These are phyloP conservation scores for Alternaria dauci DNA, from an alignment of 2,329 filamentous ascomycete species.

Conservation along the genomic window DNA sequence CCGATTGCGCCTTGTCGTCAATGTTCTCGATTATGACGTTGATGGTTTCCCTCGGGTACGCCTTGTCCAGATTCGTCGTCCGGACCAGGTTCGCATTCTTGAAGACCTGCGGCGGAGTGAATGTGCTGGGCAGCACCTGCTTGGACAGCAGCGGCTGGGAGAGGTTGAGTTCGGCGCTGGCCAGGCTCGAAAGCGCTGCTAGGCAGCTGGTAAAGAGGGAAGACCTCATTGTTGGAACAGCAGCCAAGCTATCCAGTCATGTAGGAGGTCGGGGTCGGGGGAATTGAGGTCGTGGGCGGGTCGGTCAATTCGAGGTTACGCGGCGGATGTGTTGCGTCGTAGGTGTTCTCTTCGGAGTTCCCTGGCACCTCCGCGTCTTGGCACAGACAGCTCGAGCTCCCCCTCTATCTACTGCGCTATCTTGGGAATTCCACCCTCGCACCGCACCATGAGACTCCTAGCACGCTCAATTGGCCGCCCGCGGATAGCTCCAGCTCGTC, in stretches of 20 bases:
- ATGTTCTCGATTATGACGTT: slow-evolving; percentile 95
- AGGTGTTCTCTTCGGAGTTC: slow-evolving; percentile 46
- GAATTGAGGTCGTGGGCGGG: slow-evolving; percentile 16
- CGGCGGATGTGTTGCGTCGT: slow-evolving; percentile 46
- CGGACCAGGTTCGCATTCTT: slow-evolving; percentile 93
- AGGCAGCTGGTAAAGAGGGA: slow-evolving; percentile 52
- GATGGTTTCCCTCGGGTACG: slow-evolving; percentile 86
- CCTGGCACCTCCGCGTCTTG: slow-evolving; percentile 32
- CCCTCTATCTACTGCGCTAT: slow-evolving; percentile 11
- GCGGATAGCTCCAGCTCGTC: slow-evolving; percentile 14
- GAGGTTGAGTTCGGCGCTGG: slow-evolving; percentile 65
- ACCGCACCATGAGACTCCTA: slow-evolving; percentile 37
- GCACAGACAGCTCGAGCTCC: slow-evolving; percentile 27
- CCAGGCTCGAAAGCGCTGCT: slow-evolving; percentile 68
- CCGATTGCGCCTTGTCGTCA: slow-evolving; percentile 77
- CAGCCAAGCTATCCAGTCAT: slow-evolving; percentile 45
- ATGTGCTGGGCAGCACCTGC: slow-evolving; percentile 61
- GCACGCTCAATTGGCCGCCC: slow-evolving; percentile 28
- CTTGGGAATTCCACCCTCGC: slow-evolving; percentile 6
- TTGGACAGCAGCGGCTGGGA: slow-evolving; percentile 64
- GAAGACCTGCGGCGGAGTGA: slow-evolving; percentile 89
- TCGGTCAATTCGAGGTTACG: slow-evolving; percentile 30
- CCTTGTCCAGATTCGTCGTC: slow-evolving; percentile 91
- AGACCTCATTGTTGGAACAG: slow-evolving; percentile 52
- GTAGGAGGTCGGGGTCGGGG: slow-evolving; percentile 29